A percentile compares a stretch with the other conserved stretches of the same genome.
Evolutionary conservation across 2,329 filamentous ascomycete species (phyloP).

Genomic region (Ophiostoma tasmaniense): DNA sequence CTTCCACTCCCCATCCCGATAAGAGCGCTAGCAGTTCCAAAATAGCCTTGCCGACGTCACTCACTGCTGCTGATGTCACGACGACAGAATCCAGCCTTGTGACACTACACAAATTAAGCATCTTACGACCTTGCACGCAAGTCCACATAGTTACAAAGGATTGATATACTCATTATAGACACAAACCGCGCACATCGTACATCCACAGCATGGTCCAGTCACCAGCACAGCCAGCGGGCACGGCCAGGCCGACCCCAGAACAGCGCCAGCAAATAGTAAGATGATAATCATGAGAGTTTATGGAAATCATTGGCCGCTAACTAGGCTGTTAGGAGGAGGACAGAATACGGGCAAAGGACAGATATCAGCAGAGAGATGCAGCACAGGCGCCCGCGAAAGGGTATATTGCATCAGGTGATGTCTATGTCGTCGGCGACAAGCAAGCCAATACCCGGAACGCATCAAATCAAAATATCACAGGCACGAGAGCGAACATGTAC

Average conservation of each 20-base stretch:
- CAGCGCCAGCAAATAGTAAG: neutral
- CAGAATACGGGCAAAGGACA: conserved; percentile 22
- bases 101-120: neutral
- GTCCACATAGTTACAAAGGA: neutral
- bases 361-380: conserved; percentile 61
- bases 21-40: neutral
- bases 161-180: neutral
- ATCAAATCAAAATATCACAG: neutral
- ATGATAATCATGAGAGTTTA: neutral
- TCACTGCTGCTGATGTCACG: neutral
- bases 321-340: conserved; percentile 11
- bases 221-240: neutral
- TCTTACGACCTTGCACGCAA: neutral
- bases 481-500: neutral
- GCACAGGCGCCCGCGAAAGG: conserved; percentile 48
- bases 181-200: neutral
- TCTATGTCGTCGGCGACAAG: conserved; percentile 41
- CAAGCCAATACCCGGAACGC: neutral
- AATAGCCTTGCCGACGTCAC: conserved; percentile 7
- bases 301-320: too few relatives aligned
- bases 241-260: neutral
- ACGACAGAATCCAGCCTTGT: neutral
- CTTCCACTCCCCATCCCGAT: neutral
- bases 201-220: neutral
- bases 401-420: conserved; percentile 61